Evolutionary conservation across 148 eudicot species (phyloP).

Genomic region (Spergularia marina): DNA sequence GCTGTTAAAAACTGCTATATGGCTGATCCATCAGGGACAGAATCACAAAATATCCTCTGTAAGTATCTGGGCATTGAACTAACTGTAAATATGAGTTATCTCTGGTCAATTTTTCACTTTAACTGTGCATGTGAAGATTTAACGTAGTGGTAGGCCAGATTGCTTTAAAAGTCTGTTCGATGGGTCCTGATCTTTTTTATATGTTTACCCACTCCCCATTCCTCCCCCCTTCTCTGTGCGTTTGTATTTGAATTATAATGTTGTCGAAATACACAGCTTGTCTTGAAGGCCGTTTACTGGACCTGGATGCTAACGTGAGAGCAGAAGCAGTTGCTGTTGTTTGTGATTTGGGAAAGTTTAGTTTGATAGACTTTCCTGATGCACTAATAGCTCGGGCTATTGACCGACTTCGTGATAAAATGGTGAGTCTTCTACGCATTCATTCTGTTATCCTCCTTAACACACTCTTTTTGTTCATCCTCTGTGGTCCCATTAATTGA

Average conservation of each 20-base stretch:
- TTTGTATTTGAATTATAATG: background rate
- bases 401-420: conserved; percentile 87
- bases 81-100: background rate
- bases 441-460: conserved; percentile 2
- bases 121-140: background rate
- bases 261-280: conserved; percentile 50
- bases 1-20: conserved; percentile 59
- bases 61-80: conserved; percentile 21
- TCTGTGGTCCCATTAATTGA: conserved; percentile 2
- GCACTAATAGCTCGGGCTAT: conserved; percentile 50
- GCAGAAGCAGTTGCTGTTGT: conserved; percentile 64
- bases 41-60: conserved; percentile 65
- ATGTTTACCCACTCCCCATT: background rate
- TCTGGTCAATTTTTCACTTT: background rate
- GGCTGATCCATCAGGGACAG: conserved; percentile 49
- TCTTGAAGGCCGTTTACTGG: conserved; percentile 67
- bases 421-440: conserved; percentile 39
- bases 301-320: conserved; percentile 83
- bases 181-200: background rate
- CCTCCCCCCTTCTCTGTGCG: background rate
- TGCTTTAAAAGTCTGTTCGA: background rate
- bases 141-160: background rate
- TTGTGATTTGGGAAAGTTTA: conserved; percentile 69
- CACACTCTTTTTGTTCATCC: conserved; percentile 8
- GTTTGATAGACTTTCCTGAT: conserved; percentile 45